Percentiles rank a stretch among this genome's conserved stretches.
phyloP scores from a whole-genome alignment of 192 early-diverging fungal species.

The Pilaira anomala region DNA sequence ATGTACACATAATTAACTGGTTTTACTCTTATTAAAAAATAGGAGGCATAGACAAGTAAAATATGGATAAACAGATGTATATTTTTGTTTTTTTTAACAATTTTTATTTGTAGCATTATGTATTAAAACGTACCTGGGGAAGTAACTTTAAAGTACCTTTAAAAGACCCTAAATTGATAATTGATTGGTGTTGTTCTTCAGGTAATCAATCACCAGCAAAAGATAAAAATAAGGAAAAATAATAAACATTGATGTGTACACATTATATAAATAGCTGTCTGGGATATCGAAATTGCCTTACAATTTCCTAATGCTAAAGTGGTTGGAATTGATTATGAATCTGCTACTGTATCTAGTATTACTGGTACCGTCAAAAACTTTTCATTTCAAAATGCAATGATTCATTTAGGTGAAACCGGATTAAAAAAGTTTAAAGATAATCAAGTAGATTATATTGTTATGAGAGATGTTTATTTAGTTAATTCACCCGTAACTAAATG shows the following conservation, averaged over 20 bases:
- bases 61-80: too few species aligned
- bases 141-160: constrained; percentile 18
- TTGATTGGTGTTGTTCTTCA: constrained; percentile 26
- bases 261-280: constrained; percentile 17
- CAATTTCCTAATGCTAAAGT: constrained; percentile 23
- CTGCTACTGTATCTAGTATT: background rate
- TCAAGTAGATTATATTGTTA: constrained; percentile 16
- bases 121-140: constrained; percentile 17
- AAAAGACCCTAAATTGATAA: constrained; percentile 21
- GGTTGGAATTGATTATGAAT: constrained; percentile 15
- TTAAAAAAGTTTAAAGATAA: constrained; percentile 10
- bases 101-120: constrained; percentile 22
- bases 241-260: too few species aligned
- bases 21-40: too few species aligned
- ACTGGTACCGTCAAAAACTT: constrained; percentile 1
- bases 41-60: too few species aligned
- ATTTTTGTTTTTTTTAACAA: too few species aligned
- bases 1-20: too few species aligned
- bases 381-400: background rate
- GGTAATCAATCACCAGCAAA: too few species aligned
- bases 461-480: constrained; percentile 18
- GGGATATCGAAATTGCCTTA: constrained; percentile 30
- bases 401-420: constrained; percentile 11
- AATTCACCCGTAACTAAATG: constrained; percentile 17
- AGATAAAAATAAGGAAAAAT: too few species aligned